Percentiles rank a stretch among this genome's conserved stretches.
Conservation (phyloP, 768 basidiomycete species). For the Tulasnella sp. region DNA sequence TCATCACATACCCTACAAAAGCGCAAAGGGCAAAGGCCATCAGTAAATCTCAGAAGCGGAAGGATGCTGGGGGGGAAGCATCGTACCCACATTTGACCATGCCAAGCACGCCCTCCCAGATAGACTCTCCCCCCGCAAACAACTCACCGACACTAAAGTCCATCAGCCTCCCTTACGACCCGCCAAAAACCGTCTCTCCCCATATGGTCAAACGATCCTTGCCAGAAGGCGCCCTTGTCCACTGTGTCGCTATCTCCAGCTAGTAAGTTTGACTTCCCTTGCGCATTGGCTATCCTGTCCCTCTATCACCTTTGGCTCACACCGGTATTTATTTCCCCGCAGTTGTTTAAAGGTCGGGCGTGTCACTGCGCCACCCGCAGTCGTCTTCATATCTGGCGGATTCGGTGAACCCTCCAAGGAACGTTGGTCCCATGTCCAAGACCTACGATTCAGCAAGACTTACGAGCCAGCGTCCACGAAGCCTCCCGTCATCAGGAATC, state of each 20-base stretch:
- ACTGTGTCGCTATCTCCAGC: conserved; percentile 15
- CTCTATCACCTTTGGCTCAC: background rate
- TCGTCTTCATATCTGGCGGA: conserved; percentile 10
- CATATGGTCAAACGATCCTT: background rate
- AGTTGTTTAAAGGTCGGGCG: conserved; percentile 14
- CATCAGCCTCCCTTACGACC: too few species aligned
- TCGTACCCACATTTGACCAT: conserved; percentile 4
- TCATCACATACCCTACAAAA: conserved; percentile 42
- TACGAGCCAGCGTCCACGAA: background rate
- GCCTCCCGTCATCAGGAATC: background rate
- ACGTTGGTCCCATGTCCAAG: conserved; percentile 9
- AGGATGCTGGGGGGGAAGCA: background rate
- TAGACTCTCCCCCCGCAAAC: conserved; percentile 2
- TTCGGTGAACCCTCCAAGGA: conserved; percentile 4
- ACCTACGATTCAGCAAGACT: conserved; percentile 5
- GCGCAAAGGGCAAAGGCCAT: conserved; percentile 20
- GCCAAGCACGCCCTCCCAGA: conserved; percentile 3
- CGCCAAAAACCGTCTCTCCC: too few species aligned
- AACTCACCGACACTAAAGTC: background rate
- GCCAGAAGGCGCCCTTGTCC: conserved; percentile 14
- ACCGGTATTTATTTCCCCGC: background rate
- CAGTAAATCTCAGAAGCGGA: too few species aligned
- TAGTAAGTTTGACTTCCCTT: background rate
- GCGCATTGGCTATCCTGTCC: background rate
- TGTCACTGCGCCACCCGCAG: conserved; percentile 11